A percentile compares a stretch with the other conserved stretches of the same genome.
These are phyloP conservation scores for Lojkania enalia DNA, from an alignment of 2,329 filamentous ascomycete genomes.

Conservation along the genomic window DNA sequence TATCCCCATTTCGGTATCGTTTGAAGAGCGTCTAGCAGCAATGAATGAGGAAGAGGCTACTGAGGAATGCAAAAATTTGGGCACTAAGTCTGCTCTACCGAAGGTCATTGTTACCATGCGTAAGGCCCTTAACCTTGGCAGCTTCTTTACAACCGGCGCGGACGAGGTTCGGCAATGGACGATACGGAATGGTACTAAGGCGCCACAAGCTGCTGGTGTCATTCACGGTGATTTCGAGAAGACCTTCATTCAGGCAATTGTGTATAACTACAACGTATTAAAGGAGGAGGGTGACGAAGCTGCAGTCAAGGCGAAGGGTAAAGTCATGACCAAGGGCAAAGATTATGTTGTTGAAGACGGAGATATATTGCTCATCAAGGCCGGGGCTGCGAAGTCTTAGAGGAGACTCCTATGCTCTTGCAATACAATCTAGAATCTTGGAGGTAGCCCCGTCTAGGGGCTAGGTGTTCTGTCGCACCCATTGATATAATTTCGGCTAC, in stretches of 20 bases:
- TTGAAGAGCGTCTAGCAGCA: constrained; percentile 86
- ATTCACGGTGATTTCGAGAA: constrained; percentile 99
- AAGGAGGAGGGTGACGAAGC: constrained; percentile 88
- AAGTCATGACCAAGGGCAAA: constrained; percentile 98
- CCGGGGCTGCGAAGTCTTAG: constrained; percentile 75
- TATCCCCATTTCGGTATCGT: constrained; percentile 88
- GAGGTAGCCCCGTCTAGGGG: too few relatives aligned
- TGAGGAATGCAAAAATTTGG: constrained; percentile 87
- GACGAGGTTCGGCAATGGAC: constrained; percentile 99
- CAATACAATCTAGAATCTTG: too few relatives aligned
- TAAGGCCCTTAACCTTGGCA: constrained; percentile 83
- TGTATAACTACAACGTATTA: constrained; percentile 83
- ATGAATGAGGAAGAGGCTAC: constrained; percentile 76
- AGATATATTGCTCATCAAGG: constrained; percentile 85
- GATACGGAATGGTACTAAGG: constrained; percentile 92
- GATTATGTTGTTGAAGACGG: constrained; percentile 90
- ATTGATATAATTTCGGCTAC: too few relatives aligned
- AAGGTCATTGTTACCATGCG: constrained; percentile 95
- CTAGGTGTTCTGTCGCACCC: too few relatives aligned
- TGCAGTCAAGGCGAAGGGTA: constrained; percentile 88
- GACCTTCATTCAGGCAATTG: constrained; percentile 96
- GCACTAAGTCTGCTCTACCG: constrained; percentile 84
- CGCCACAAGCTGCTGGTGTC: constrained; percentile 95
- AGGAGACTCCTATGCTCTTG: too few relatives aligned
- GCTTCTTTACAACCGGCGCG: constrained; percentile 94